A percentile compares a stretch with the other conserved stretches of the same genome.
Evolutionary conservation across 176 grass and related monocot species (phyloP).

Genomic region (Aechmea fasciata): DNA sequence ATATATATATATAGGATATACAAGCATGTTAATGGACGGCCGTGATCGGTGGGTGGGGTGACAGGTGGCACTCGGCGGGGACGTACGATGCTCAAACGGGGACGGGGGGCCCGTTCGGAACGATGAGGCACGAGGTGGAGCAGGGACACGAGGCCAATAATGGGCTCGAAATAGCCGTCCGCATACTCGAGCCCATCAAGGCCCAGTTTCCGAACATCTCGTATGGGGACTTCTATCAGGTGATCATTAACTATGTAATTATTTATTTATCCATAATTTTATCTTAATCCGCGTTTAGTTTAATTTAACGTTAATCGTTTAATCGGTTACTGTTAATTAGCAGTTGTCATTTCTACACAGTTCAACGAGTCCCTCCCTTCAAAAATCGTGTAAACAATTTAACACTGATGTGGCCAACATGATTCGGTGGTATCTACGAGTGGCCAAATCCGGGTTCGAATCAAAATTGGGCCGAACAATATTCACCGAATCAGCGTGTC

Average conservation of each 20-base stretch:
- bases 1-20: too few relatives aligned
- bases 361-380: too few relatives aligned
- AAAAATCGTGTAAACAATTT: too few relatives aligned
- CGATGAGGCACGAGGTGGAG: conserved; percentile 59
- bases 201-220: conserved; percentile 64
- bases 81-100: conserved; percentile 62
- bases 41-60: background rate
- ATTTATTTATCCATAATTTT: background rate
- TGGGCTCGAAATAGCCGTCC: conserved; percentile 69
- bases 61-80: conserved; percentile 87
- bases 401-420: too few relatives aligned
- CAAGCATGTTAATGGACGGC: background rate
- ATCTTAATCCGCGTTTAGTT: background rate
- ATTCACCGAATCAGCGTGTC: too few relatives aligned
- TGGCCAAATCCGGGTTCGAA: too few relatives aligned
- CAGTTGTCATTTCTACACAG: too few relatives aligned
- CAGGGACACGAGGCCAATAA: conserved; percentile 68
- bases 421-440: too few relatives aligned
- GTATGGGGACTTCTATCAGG: conserved; percentile 92
- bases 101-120: conserved; percentile 79
- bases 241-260: conserved; percentile 3
- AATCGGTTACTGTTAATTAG: too few relatives aligned
- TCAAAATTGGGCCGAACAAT: too few relatives aligned
- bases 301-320: too few relatives aligned
- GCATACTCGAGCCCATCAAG: conserved; percentile 86